These are phyloP conservation scores for Hericium rajendrae DNA, from an alignment of 768 basidiomycete species.

Conservation along the genomic window DNA sequence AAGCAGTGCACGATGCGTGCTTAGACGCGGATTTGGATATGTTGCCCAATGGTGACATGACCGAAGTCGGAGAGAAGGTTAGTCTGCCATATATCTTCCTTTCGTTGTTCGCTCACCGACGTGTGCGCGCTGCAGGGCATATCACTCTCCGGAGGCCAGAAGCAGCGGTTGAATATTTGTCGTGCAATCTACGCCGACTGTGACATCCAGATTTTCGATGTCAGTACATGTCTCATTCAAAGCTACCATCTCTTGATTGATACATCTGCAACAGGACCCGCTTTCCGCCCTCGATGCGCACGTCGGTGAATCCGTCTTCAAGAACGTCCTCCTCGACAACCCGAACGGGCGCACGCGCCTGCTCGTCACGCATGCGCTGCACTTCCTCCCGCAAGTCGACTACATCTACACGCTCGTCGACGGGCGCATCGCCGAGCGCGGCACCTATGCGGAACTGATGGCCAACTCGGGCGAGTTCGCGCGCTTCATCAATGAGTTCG, in stretches of 20 bases:
- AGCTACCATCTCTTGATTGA: not conserved
- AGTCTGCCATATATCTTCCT: not conserved
- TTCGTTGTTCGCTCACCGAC: no score
- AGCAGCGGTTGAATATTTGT: constrained; percentile 77
- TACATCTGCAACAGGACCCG: constrained; percentile 43
- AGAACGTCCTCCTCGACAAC: constrained; percentile 65
- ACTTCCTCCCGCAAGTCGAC: constrained; percentile 83
- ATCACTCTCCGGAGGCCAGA: constrained; percentile 76
- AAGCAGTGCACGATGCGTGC: constrained; percentile 67
- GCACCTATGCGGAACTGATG: constrained; percentile 70
- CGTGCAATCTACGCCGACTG: constrained; percentile 81
- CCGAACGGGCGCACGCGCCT: constrained; percentile 67
- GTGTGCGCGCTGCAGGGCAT: constrained; percentile 44
- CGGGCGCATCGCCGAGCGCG: constrained; percentile 70
- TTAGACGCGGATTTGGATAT: constrained; percentile 74
- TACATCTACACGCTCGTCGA: constrained; percentile 74
- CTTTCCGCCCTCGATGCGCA: constrained; percentile 89
- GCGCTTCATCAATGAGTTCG: constrained; percentile 41
- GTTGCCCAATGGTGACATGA: constrained; percentile 68
- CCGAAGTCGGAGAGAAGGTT: constrained; percentile 73
- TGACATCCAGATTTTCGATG: constrained; percentile 81
- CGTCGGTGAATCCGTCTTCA: constrained; percentile 81
- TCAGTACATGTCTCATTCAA: constrained; percentile 14
- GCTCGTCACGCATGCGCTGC: constrained; percentile 86
- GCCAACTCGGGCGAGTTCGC: constrained; percentile 50